Base-by-base conservation (phyloP, 2,329 filamentous ascomycete genomes). In the Graphium sp. region DNA sequence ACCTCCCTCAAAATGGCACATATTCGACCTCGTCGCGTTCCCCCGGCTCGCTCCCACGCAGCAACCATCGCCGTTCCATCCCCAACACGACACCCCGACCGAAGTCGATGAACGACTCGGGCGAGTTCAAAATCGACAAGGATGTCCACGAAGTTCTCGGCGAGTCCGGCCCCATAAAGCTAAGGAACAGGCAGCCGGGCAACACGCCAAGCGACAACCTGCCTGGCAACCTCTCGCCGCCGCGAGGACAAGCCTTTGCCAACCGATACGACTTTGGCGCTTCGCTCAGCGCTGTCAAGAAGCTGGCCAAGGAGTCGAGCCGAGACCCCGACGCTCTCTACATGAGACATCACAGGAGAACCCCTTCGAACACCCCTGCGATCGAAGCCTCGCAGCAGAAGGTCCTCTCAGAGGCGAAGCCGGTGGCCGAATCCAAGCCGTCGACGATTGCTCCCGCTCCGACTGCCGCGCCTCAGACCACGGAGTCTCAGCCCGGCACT, bases 211-310 rank as follows among this genome's bases (percentile, higher is more conserved):
- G 66, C 30, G 72, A 80, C 37, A 70, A 65, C 39, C 45, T 74
- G 13, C 44, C 65, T 41, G 51, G 59, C 43, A 48, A 58, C 19
- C 46, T 70, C 15, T 48, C 62, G 1, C 53, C 66, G 2, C 66
- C 68, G 1, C 72, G 66, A 37, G 71, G 73, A 16, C 74, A 80
- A 41, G 79, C 76, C 12, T 94, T 95, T 49, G 80, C 83, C 26
- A 85, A 85, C 50, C 78, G 89, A 30, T 98, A 98, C 49, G 87
- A 95, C 55, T 95, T 98, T 49, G 76, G 80, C 35, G 82, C 82
- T n/a, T 95, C 89, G 1, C 64, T 95, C 22, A 29, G 29, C 30
- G 6, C 26, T 19, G 22, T 31, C 37, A 95, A 94, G 56, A 95
- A 95, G 54, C 82, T 93, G 68, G 60, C 95, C 35, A 81, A 84